Evolutionary conservation across 495 filamentous ascomycete species (phyloP), one percentile per base, ranked within the genome.

Genomic region (Aspergillus diversus): DNA sequence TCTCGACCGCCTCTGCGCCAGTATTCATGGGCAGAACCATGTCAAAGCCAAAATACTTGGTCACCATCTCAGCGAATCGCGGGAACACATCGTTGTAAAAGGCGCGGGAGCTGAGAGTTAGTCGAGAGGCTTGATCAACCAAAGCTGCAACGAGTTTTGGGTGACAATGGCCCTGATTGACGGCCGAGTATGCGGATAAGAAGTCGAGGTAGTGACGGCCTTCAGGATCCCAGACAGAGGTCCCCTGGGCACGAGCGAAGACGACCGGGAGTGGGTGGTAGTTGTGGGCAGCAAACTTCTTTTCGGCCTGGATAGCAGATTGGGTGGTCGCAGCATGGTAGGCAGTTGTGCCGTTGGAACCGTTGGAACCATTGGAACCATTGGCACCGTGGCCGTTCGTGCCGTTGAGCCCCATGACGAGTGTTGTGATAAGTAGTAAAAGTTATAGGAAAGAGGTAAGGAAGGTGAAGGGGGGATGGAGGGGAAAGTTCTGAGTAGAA

Each of bases 21-120:
- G 95, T 99, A 80, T 98, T 98, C 95, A 99, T 98, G 52, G 95
- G 95, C 77, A 99, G 78, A 31, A 97, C 93, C 95, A 98, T 99
- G 74, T 98, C 96, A 76, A 93, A 99, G 50, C 92, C 94, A 71
- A 97, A 97, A 71, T 85, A 87, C 61, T 85, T 72, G 65, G 91
- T 94, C 56, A 97, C 90, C 75, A 93, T 96, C 77, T 97, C 87
- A 47, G 95, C 93, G 81, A 97, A 99, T 54, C 89, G 86, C 46
- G 95, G 95, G 80, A 99, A 98, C 39, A 99, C 95, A 81, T 99
- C 95, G 74, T 99, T 99, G 82, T 98, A 90, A 80, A 99, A 99
- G 33, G 95, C 95, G 56, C 95, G 88, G 54, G 92, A 97, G 75
- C 93, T 97, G 63, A 99, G 84, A 2, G 95, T 97, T 74, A 99